These are phyloP conservation scores for Rhodotorula babjevae DNA, from an alignment of 768 basidiomycete genomes.

Conservation along the genomic window DNA sequence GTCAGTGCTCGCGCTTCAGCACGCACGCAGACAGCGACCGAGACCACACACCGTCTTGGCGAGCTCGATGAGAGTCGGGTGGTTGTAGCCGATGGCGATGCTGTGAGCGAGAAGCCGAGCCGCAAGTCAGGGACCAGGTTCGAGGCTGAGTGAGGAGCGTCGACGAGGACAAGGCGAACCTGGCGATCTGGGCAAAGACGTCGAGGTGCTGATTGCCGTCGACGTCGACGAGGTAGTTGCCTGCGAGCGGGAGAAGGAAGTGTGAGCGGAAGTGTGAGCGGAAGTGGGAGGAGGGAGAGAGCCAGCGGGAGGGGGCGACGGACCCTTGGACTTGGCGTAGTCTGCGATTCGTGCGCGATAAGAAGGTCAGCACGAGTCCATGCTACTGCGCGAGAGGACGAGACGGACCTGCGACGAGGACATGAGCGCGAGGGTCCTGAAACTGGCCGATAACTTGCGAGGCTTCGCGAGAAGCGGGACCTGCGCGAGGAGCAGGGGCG, in stretches of 20 bases:
- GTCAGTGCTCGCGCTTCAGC: neutral
- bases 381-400: neutral
- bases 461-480: neutral
- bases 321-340: constrained; percentile 6
- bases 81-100: constrained; percentile 49
- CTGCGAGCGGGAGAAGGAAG: constrained; percentile 14
- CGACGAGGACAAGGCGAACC: neutral
- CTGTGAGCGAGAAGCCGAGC: constrained; percentile 11
- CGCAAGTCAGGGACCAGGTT: neutral
- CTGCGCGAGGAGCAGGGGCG: neutral
- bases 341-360: neutral
- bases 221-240: constrained; percentile 50
- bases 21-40: neutral
- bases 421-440: constrained; percentile 45
- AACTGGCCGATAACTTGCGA: constrained; percentile 36
- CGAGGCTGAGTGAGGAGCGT: neutral
- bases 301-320: neutral
- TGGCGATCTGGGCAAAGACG: constrained; percentile 48
- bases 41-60: constrained; percentile 41
- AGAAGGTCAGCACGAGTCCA: neutral
- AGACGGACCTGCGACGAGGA: constrained; percentile 38
- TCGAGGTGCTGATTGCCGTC: constrained; percentile 51
- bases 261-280: neutral
- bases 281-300: neutral
- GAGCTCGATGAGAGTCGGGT: constrained; percentile 45